Base-by-base conservation (phyloP, 139 green algal species). In the Chlorella sorokiniana region DNA sequence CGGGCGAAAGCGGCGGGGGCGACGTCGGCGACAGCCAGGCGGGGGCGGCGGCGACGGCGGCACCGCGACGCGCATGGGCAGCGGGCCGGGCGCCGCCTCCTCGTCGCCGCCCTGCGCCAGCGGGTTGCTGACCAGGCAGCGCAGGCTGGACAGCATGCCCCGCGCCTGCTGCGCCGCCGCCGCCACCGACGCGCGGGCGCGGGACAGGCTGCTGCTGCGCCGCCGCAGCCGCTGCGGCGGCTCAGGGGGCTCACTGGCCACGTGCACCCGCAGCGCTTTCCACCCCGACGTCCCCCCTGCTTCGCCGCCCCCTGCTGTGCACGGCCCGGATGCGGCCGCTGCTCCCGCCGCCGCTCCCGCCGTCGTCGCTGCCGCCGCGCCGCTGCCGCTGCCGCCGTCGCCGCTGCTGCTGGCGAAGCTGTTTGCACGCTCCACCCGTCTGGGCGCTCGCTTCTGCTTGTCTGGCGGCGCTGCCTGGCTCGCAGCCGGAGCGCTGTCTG, bases 121-220 rank as follows among this genome's bases (percentile, higher is more conserved):
- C 0, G 71, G 71, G 71, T 78, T 78, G n/a, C 29, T 77, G 25
- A 78, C 37, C 7, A 78, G 8, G 48, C 38, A 44, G 1, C 37
- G 52, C 48, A 78, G 25, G 6, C 51, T 35, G 0, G 35, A 16
- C 35, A 78, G 35, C 35, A 52, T 68, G 23, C 29, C 71, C 6
- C 38, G 23, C 9, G 71, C 71, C 51, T 78, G 71, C 10, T 78
- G 51, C 11, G 54, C 71, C 10, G 71, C 71, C 25, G 71, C 35
- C 22, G 25, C 10, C 11, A 78, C 18, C 4, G 71, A 78, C 20
- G 48, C 48, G 3, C 37, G 71, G 1, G 71, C 48, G 3, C 71
- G 71, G 5, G 31, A 38, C 38, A 68, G n/a, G 71, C 48, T 65
- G 48, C 71, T 45, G 51, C 18, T 65, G 33, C 71, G 51, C 71